Evolutionary conservation across 805 yeast genomes (phyloP).

Genomic region (Torulaspora indica): DNA sequence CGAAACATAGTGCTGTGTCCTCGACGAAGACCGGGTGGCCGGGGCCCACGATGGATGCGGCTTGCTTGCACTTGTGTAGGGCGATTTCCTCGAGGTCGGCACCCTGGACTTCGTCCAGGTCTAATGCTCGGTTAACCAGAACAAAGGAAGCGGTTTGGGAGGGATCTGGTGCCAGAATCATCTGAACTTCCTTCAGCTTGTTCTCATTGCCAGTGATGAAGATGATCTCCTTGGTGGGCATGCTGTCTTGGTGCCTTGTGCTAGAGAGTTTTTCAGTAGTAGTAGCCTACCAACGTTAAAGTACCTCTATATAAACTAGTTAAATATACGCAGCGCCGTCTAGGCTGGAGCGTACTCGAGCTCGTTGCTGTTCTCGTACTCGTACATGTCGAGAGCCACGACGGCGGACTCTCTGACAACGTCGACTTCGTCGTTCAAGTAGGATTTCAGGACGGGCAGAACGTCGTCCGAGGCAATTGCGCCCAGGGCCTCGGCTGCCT

Average conservation of each 20-base stretch:
- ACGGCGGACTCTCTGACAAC: conserved; percentile 96
- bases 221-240: conserved; percentile 39
- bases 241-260: background rate
- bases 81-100: conserved; percentile 73
- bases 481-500: conserved; percentile 98
- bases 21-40: conserved; percentile 86
- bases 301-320: background rate
- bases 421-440: conserved; percentile 72
- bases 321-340: conserved; percentile 4
- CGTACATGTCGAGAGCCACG: conserved; percentile 98
- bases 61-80: conserved; percentile 60
- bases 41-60: conserved; percentile 56
- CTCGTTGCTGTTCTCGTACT: conserved; percentile 81
- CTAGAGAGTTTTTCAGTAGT: background rate
- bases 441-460: conserved; percentile 75
- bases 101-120: conserved; percentile 89
- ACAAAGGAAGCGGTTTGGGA: conserved; percentile 24
- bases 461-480: conserved; percentile 95
- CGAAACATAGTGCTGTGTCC: conserved; percentile 86
- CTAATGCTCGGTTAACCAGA: conserved; percentile 62
- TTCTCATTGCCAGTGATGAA: conserved; percentile 87
- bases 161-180: conserved; percentile 50
- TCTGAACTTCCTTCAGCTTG: conserved; percentile 78
- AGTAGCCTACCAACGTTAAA: background rate
- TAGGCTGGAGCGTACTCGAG: conserved; percentile 57